phyloP scores from a whole-genome alignment of 106 monocot species.

The Platanthera guangdongensis region DNA sequence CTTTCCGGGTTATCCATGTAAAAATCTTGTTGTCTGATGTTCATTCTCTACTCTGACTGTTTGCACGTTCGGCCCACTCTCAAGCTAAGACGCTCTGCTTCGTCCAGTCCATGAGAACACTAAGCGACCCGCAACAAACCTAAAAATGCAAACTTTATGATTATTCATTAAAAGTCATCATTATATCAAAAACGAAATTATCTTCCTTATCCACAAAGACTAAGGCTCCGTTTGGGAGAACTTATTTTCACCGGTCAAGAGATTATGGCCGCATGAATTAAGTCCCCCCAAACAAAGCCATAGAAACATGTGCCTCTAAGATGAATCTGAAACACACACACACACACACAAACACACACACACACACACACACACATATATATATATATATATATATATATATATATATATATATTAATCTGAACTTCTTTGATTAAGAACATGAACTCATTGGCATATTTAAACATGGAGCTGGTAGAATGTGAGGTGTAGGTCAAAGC shows the following conservation, averaged over 20 bases:
- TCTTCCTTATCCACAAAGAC: neutral
- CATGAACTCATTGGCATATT: neutral
- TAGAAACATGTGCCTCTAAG: neutral
- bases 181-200: neutral
- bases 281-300: too few relatives aligned
- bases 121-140: neutral
- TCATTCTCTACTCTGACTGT: too few relatives aligned
- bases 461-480: neutral
- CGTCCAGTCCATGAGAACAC: neutral
- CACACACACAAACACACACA: too few relatives aligned
- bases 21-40: too few relatives aligned
- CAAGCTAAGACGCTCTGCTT: neutral
- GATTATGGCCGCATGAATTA: too few relatives aligned
- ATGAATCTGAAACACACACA: too few relatives aligned
- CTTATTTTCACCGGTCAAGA: too few relatives aligned
- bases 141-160: neutral
- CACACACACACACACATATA: too few relatives aligned
- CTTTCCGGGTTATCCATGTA: too few relatives aligned
- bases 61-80: too few relatives aligned
- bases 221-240: too few relatives aligned
- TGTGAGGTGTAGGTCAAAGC: neutral
- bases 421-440: neutral
- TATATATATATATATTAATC: neutral
- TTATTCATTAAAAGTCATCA: neutral
- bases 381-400: too few relatives aligned